These are phyloP conservation scores for Lignosus rhinocerotis DNA, from an alignment of 1,284 basidiomycete genomes.

Conservation along the genomic window DNA sequence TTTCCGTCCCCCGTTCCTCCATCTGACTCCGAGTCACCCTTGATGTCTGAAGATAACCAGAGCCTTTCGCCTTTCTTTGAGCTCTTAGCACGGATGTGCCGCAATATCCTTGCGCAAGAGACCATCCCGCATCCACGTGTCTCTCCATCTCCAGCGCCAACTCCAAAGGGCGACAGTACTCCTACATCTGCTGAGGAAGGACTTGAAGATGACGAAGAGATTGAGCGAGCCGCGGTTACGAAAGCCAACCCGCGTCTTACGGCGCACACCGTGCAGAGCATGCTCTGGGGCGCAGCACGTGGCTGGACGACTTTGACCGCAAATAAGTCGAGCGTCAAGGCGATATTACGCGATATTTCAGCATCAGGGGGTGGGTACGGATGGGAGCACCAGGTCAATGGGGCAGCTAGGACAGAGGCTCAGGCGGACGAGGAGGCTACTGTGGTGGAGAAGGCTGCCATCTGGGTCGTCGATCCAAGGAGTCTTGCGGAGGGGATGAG, in stretches of 20 bases:
- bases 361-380: conserved; percentile 32
- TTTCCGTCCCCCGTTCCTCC: conserved; percentile 37
- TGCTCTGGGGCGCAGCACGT: conserved; percentile 65
- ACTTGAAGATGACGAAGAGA: conserved; percentile 33
- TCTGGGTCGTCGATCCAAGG: conserved; percentile 75
- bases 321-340: conserved; percentile 74
- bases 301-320: conserved; percentile 84
- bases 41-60: not conserved
- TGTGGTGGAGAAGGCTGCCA: conserved; percentile 43
- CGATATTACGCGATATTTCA: conserved; percentile 63
- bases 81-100: conserved; percentile 50
- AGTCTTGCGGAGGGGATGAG: conserved; percentile 76
- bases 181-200: not conserved
- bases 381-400: conserved; percentile 1
- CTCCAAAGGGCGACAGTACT: not conserved
- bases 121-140: conserved; percentile 37
- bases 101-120: conserved; percentile 50
- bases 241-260: conserved; percentile 61
- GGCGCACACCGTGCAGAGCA: conserved; percentile 67
- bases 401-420: conserved; percentile 7
- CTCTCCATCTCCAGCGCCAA: conserved; percentile 4
- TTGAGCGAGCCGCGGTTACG: conserved; percentile 53
- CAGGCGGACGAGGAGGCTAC: conserved; percentile 17
- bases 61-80: conserved; percentile 40
- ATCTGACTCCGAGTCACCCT: conserved; percentile 1